Percentiles rank a stretch among this genome's conserved stretches.
phyloP scores from a whole-genome alignment of 805 yeast species.

The Candida ipomoeae region DNA sequence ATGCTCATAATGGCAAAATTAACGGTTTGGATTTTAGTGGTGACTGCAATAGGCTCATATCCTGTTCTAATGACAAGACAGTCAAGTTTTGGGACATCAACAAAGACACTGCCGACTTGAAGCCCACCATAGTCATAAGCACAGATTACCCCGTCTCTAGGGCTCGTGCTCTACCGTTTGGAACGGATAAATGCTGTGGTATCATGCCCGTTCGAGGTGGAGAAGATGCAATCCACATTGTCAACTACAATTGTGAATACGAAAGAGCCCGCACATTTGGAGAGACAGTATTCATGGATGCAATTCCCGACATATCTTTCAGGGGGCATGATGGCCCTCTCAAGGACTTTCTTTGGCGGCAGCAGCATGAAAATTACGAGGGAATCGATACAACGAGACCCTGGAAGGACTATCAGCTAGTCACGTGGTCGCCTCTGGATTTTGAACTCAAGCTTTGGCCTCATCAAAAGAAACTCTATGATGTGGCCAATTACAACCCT shows the following conservation, averaged over 20 bases:
- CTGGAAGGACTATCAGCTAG: conserved; percentile 83
- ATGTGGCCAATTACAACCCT: conserved; percentile 37
- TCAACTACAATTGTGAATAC: conserved; percentile 42
- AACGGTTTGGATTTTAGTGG: conserved; percentile 85
- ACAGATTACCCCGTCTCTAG: conserved; percentile 86
- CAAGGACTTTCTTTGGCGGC: conserved; percentile 85
- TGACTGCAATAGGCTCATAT: conserved; percentile 55
- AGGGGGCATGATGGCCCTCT: conserved; percentile 83
- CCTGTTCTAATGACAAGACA: conserved; percentile 83
- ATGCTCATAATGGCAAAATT: conserved; percentile 80
- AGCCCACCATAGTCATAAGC: conserved; percentile 54
- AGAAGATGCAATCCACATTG: conserved; percentile 53
- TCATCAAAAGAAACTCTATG: conserved; percentile 33
- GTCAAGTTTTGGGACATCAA: conserved; percentile 41
- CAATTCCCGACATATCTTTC: conserved; percentile 43
- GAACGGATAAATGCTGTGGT: conserved; percentile 66
- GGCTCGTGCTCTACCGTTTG: conserved; percentile 87
- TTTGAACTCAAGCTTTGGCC: conserved; percentile 84
- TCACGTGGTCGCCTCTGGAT: conserved; percentile 88
- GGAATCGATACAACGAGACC: conserved; percentile 50
- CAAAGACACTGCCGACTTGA: neutral
- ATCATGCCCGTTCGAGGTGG: conserved; percentile 92
- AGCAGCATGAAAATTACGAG: conserved; percentile 34
- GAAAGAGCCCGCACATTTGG: conserved; percentile 22
- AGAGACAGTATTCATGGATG: conserved; percentile 23